Evolutionary conservation across 805 yeast species (phyloP).

Genomic region (Yarrowia sp.): DNA sequence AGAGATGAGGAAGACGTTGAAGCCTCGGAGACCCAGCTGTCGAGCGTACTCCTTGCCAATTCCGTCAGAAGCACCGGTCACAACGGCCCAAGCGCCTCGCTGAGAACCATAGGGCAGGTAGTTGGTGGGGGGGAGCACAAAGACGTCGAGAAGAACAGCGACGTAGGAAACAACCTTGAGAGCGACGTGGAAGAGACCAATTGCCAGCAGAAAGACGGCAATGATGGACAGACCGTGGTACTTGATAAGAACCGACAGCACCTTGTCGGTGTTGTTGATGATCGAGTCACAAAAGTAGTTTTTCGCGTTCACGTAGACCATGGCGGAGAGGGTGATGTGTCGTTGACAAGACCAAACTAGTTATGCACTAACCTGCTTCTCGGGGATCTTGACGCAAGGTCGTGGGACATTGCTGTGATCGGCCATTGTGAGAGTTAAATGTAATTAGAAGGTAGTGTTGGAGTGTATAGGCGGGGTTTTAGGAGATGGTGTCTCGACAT

Average conservation of each 20-base stretch:
- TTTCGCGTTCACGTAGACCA: slow-evolving; percentile 38
- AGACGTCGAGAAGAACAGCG: slow-evolving; percentile 66
- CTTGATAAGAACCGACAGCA: slow-evolving; percentile 22
- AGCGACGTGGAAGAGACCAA: slow-evolving; percentile 68
- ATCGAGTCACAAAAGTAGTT: slow-evolving; percentile 14
- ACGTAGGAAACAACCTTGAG: slow-evolving; percentile 57
- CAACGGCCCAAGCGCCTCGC: slow-evolving; percentile 84
- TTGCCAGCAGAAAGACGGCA: slow-evolving; percentile 39
- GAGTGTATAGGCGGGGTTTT: too few relatives aligned
- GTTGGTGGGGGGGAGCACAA: slow-evolving; percentile 59
- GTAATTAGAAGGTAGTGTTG: too few relatives aligned
- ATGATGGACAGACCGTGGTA: slow-evolving; percentile 36
- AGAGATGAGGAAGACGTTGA: slow-evolving; percentile 82
- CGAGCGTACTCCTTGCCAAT: slow-evolving; percentile 90
- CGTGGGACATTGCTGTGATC: slow-evolving; percentile 36
- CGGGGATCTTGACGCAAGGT: slow-evolving; percentile 33
- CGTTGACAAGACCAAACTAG: background rate
- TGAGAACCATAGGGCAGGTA: slow-evolving; percentile 76
- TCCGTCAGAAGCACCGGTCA: slow-evolving; percentile 98
- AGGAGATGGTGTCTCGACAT: too few relatives aligned
- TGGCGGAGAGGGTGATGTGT: background rate
- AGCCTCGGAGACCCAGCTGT: slow-evolving; percentile 85
- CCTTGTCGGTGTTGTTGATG: slow-evolving; percentile 22
- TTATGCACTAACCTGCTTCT: slow-evolving; percentile 3
- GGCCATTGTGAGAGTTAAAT: slow-evolving; percentile 9